These are phyloP conservation scores for Aspergillus costaricaensis DNA, from an alignment of 2,329 filamentous ascomycete genomes.

Conservation along the genomic window DNA sequence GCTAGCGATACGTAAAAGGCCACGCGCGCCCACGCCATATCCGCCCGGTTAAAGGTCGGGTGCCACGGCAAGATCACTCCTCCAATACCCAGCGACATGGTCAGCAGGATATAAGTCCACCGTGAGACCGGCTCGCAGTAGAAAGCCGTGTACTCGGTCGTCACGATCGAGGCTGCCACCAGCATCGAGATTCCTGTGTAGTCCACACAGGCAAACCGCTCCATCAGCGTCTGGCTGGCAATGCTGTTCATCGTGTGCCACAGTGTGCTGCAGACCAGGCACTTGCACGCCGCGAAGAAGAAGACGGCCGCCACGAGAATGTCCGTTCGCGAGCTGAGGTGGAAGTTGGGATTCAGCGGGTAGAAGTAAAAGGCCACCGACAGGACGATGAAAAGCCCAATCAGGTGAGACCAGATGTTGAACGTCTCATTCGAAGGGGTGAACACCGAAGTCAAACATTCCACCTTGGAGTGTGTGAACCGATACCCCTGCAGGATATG, in stretches of 20 bases:
- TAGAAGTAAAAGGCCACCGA: slow-evolving; percentile 95
- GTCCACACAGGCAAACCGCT: slow-evolving; percentile 95
- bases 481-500: slow-evolving; percentile 91
- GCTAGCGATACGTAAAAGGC: slow-evolving; percentile 87
- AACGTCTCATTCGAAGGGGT: slow-evolving; percentile 87
- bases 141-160: slow-evolving; percentile 97
- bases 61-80: slow-evolving; percentile 96
- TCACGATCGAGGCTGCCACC: slow-evolving; percentile 92
- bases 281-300: slow-evolving; percentile 94
- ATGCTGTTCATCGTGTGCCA: slow-evolving; percentile 99
- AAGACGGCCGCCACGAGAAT: slow-evolving; percentile 90
- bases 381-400: slow-evolving; percentile 86
- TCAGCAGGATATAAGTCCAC: slow-evolving; percentile 81
- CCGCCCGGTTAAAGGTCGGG: slow-evolving; percentile 85
- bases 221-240: slow-evolving; percentile 83
- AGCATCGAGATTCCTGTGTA: slow-evolving; percentile 96
- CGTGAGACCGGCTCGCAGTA: slow-evolving; percentile 92
- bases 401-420: slow-evolving; percentile 96
- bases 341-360: slow-evolving; percentile 82
- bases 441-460: slow-evolving; percentile 83
- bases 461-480: slow-evolving; percentile 87
- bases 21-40: slow-evolving; percentile 92
- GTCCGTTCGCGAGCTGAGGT: slow-evolving; percentile 80
- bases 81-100: slow-evolving; percentile 76
- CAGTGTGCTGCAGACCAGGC: slow-evolving; percentile 88